phyloP scores from a whole-genome alignment of 176 grass and related monocot species.

The Zizania latifolia region DNA sequence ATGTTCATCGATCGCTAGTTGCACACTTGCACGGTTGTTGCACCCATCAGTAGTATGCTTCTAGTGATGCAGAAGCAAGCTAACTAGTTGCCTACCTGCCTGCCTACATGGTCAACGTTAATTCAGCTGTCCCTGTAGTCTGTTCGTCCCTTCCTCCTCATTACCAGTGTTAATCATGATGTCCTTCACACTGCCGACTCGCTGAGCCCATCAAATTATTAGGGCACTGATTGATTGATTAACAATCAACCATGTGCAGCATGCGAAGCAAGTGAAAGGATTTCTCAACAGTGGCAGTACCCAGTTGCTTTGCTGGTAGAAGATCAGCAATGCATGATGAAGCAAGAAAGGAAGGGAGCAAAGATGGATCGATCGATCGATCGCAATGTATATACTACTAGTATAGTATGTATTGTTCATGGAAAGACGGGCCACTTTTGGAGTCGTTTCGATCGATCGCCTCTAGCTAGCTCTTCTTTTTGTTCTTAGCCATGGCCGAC shows the following conservation, averaged over 20 bases:
- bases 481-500: constrained; percentile 14
- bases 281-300: not conserved
- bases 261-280: not conserved
- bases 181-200: no score
- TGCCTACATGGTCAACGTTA: not conserved
- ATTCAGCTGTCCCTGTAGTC: no score
- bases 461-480: not conserved
- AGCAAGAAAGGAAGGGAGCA: not conserved
- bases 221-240: not conserved
- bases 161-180: no score
- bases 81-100: no score
- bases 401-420: constrained; percentile 17
- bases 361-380: not conserved
- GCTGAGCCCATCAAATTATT: not conserved
- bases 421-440: constrained; percentile 35
- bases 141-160: not conserved
- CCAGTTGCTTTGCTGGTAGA: not conserved
- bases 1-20: no score
- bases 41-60: no score
- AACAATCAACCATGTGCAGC: not conserved
- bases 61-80: no score
- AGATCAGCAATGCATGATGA: no score
- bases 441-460: not conserved
- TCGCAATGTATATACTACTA: not conserved
- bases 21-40: no score